Evolutionary conservation across 208 protist genomes (phyloP).

Genomic region (Angomonas ambiguus): DNA sequence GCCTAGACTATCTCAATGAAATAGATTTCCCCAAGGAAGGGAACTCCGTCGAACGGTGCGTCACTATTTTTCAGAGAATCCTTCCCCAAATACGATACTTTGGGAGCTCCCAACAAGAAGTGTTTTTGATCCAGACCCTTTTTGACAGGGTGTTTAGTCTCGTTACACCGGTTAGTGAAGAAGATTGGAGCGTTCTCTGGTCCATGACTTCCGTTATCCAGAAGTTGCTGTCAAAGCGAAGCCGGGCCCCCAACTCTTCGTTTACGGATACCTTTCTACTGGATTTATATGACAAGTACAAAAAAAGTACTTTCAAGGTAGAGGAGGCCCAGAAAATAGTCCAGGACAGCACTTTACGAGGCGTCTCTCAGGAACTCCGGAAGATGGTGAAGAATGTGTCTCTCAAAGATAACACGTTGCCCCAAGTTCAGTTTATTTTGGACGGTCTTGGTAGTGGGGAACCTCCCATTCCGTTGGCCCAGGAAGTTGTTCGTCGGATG

Average conservation of each 20-base stretch:
- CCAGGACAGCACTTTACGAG: slow-evolving; percentile 20
- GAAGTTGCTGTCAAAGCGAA: slow-evolving; percentile 35
- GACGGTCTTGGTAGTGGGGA: slow-evolving; percentile 42
- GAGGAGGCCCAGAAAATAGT: slow-evolving; percentile 18
- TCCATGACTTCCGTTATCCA: slow-evolving; percentile 42
- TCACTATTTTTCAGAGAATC: slow-evolving; percentile 39
- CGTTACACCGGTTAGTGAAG: slow-evolving; percentile 26
- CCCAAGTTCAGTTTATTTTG: slow-evolving; percentile 42
- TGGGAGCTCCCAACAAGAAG: slow-evolving; percentile 48
- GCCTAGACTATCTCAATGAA: slow-evolving; percentile 23
- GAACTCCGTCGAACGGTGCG: slow-evolving; percentile 15
- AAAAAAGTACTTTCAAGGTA: slow-evolving; percentile 17
- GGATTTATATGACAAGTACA: slow-evolving; percentile 39
- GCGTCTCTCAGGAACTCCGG: slow-evolving; percentile 43
- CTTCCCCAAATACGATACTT: slow-evolving; percentile 40
- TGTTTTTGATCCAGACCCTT: slow-evolving; percentile 55
- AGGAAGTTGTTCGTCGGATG: slow-evolving; percentile 59
- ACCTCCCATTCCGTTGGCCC: slow-evolving; percentile 41
- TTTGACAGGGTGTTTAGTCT: slow-evolving; percentile 43
- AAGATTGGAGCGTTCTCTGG: slow-evolving; percentile 70
- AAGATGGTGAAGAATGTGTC: slow-evolving; percentile 6
- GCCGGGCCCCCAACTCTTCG: slow-evolving; percentile 22
- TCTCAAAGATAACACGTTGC: slow-evolving; percentile 1
- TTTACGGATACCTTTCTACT: slow-evolving; percentile 80
- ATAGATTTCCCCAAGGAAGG: slow-evolving; percentile 11